These are phyloP conservation scores for Colletotrichum sp. DNA, from an alignment of 2,329 filamentous ascomycete species.

Conservation along the genomic window DNA sequence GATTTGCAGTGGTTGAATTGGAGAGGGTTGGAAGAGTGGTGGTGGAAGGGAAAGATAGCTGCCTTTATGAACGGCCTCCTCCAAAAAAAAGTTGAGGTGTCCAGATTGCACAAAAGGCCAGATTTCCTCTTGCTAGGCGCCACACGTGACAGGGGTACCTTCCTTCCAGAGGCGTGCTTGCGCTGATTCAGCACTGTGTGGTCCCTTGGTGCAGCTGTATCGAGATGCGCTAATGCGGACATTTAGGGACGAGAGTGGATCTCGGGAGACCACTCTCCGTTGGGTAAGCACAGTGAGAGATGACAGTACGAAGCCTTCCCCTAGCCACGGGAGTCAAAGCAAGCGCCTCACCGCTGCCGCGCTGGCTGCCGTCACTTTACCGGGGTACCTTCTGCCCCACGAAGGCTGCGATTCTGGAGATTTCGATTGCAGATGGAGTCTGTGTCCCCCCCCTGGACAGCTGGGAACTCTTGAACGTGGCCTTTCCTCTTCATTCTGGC, in stretches of 20 bases:
- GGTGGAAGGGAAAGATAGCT: conserved; percentile 26
- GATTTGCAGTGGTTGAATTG: conserved; percentile 16
- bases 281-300: not conserved
- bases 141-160: conserved; percentile 33
- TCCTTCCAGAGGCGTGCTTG: not conserved
- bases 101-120: conserved; percentile 52
- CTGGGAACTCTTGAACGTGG: not conserved
- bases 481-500: not conserved
- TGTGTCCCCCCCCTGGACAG: not conserved
- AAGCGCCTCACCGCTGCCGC: conserved; percentile 18
- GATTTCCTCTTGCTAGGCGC: conserved; percentile 44
- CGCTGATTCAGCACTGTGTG: conserved; percentile 24
- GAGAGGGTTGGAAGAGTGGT: conserved; percentile 12
- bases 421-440: conserved; percentile 12
- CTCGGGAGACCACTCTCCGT: conserved; percentile 11
- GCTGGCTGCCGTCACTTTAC: not conserved
- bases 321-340: conserved; percentile 9
- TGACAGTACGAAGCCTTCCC: not conserved
- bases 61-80: conserved; percentile 39
- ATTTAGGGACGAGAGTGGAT: not conserved
- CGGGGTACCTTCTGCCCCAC: conserved; percentile 1
- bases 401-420: conserved; percentile 19
- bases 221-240: not conserved
- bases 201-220: not conserved
- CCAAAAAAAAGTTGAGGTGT: conserved; percentile 46